phyloP scores from a whole-genome alignment of 2,329 filamentous ascomycete genomes.

The Myriosclerotinia scirpicola region DNA sequence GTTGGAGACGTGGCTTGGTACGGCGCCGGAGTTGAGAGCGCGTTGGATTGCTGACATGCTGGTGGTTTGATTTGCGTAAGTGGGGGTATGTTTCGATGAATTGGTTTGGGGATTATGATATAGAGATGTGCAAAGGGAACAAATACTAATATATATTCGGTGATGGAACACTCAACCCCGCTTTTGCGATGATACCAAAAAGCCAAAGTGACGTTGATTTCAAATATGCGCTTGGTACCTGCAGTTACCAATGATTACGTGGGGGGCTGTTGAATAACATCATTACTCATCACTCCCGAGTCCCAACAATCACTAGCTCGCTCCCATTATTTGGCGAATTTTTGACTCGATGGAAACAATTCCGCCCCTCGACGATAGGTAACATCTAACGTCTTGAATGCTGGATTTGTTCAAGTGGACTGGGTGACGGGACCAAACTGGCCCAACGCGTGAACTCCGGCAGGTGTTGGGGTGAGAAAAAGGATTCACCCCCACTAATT shows the following conservation, averaged over 20 bases:
- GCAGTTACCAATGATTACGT: too few species aligned
- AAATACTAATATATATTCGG: not conserved
- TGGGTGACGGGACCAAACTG: not conserved
- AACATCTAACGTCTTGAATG: not conserved
- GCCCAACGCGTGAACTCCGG: not conserved
- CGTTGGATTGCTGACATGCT: constrained; percentile 34
- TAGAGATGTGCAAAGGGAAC: too few species aligned
- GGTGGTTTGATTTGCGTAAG: not conserved
- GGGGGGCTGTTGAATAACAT: too few species aligned
- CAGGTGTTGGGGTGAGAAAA: not conserved
- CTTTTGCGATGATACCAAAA: not conserved
- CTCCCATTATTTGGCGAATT: too few species aligned
- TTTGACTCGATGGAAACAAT: too few species aligned
- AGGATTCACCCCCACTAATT: not conserved
- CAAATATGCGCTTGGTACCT: too few species aligned
- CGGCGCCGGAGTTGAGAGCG: constrained; percentile 32
- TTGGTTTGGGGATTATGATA: too few species aligned
- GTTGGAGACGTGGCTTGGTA: constrained; percentile 33
- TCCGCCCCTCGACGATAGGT: too few species aligned
- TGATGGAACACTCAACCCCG: not conserved
- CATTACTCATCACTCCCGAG: too few species aligned
- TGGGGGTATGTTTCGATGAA: too few species aligned
- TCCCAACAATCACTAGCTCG: too few species aligned
- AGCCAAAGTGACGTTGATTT: not conserved
- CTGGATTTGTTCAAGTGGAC: not conserved